These are phyloP conservation scores for Houttuynia cordata DNA, from an alignment of 164 flowering plant species.

Conservation along the genomic window DNA sequence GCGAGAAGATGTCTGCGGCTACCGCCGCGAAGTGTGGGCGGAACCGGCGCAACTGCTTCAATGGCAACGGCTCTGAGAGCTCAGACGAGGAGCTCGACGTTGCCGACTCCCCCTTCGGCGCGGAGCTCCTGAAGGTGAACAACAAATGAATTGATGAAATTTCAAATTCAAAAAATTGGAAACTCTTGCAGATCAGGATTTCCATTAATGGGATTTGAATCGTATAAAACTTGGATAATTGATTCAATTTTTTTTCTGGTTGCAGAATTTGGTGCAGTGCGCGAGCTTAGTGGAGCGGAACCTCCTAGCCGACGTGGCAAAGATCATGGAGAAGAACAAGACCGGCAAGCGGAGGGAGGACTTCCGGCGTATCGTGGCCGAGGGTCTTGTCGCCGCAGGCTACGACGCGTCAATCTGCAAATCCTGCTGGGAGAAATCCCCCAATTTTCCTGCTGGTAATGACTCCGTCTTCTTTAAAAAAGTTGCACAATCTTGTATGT, in stretches of 20 bases:
- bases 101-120: slow-evolving; percentile 22
- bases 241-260: not conserved
- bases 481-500: too few relatives aligned
- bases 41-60: slow-evolving; percentile 81
- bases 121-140: slow-evolving; percentile 55
- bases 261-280: slow-evolving; percentile 22
- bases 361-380: slow-evolving; percentile 32
- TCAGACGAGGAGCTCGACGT: slow-evolving; percentile 68
- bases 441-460: slow-evolving; percentile 69
- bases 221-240: not conserved
- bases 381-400: slow-evolving; percentile 41
- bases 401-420: slow-evolving; percentile 70
- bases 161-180: not conserved
- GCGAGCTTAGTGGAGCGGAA: slow-evolving; percentile 19
- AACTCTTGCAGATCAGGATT: not conserved
- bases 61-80: slow-evolving; percentile 49
- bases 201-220: not conserved
- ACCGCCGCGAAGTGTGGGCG: slow-evolving; percentile 36
- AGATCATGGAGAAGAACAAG: slow-evolving; percentile 41
- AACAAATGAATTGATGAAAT: not conserved
- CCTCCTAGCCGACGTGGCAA: slow-evolving; percentile 26
- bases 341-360: slow-evolving; percentile 36
- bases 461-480: not conserved
- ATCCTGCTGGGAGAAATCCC: slow-evolving; percentile 71
- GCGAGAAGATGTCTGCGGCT: slow-evolving; percentile 37